These are phyloP conservation scores for Clarireedia monteithiana DNA, from an alignment of 2,329 filamentous ascomycete species.

Conservation along the genomic window DNA sequence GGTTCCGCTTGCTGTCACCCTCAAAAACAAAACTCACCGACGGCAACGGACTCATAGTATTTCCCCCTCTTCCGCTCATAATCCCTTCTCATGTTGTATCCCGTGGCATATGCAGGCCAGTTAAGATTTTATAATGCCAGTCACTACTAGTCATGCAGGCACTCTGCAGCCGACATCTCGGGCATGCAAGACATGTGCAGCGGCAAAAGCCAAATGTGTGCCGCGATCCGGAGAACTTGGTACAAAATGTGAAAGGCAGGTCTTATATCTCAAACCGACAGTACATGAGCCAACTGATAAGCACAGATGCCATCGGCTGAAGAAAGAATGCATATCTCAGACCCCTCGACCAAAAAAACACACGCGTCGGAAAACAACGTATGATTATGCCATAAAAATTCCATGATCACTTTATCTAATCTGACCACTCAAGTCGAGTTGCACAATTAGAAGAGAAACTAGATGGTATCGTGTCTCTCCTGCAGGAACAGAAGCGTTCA, in stretches of 20 bases:
- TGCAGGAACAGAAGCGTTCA: not conserved
- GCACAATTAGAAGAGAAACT: conserved; percentile 5
- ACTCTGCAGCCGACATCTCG: not conserved
- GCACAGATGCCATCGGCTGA: conserved; percentile 4
- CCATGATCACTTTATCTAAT: not conserved
- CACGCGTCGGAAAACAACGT: conserved; percentile 4
- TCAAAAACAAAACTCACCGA: not conserved
- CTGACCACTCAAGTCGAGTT: not conserved
- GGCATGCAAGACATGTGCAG: conserved; percentile 6
- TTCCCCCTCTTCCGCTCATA: not conserved
- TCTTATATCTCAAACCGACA: not conserved
- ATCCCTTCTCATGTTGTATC: not conserved
- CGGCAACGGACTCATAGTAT: not conserved
- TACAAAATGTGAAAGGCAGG: conserved; percentile 7
- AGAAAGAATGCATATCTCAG: conserved; percentile 1
- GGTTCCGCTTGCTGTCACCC: not conserved
- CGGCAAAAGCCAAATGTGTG: conserved; percentile 6
- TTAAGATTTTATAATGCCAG: not conserved
- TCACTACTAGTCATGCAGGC: not conserved
- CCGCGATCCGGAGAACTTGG: not conserved
- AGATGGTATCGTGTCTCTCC: conserved; percentile 3
- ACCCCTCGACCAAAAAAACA: not conserved
- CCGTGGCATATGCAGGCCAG: not conserved
- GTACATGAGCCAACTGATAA: not conserved
- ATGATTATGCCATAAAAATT: not conserved